Conservation (phyloP, 164 flowering plant species). For the Magnolia changhungtana region DNA sequence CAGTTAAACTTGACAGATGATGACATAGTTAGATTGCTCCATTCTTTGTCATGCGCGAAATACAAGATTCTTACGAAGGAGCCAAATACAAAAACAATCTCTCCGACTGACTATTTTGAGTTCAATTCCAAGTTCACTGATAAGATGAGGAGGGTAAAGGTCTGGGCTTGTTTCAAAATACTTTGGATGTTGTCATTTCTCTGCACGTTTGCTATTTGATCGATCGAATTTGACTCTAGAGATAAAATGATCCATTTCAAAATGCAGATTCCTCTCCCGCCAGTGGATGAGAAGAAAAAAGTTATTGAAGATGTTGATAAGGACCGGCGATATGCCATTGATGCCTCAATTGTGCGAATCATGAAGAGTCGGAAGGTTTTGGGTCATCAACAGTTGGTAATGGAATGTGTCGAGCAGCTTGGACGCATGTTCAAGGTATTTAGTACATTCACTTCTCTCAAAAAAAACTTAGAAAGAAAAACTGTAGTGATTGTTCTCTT, state of each 20-base stretch:
- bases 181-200: too few species aligned
- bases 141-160: constrained; percentile 92
- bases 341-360: constrained; percentile 90
- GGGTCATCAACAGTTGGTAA: constrained; percentile 78
- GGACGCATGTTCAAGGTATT: constrained; percentile 86
- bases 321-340: constrained; percentile 89
- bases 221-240: background rate
- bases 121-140: constrained; percentile 87
- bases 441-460: background rate
- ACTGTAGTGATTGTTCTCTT: background rate
- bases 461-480: too few species aligned
- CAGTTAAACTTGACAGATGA: constrained; percentile 78
- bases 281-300: constrained; percentile 86
- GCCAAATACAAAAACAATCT: constrained; percentile 67
- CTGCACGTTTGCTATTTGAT: background rate
- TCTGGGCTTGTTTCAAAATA: constrained; percentile 15
- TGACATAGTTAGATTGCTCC: constrained; percentile 70
- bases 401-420: constrained; percentile 91
- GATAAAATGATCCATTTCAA: constrained; percentile 4
- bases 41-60: constrained; percentile 87
- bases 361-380: constrained; percentile 94
- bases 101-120: constrained; percentile 66
- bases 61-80: constrained; percentile 81
- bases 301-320: constrained; percentile 92
- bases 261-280: constrained; percentile 72